Evolutionary conservation across 345 rosid genomes (phyloP).

Genomic region (Populus alba): DNA sequence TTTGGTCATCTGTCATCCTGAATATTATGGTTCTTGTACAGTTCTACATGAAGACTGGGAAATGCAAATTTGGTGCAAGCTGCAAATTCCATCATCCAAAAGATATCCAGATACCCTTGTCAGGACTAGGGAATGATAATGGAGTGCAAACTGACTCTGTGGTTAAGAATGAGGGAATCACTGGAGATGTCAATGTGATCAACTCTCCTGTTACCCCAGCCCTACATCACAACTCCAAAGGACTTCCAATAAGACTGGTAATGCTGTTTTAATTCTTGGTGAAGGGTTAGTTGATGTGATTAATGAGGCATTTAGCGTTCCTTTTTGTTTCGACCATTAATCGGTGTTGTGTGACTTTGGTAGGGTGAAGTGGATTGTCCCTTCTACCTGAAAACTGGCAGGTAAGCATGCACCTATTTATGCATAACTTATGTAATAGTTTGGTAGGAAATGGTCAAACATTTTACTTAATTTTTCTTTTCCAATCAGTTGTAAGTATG

Average conservation of each 20-base stretch:
- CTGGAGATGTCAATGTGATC: slow-evolving; percentile 28
- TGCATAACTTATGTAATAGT: not conserved
- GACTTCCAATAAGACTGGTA: slow-evolving; percentile 87
- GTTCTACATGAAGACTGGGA: slow-evolving; percentile 90
- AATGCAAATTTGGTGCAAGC: slow-evolving; percentile 81
- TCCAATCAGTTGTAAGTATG: slow-evolving; percentile 79
- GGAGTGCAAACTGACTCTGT: slow-evolving; percentile 36
- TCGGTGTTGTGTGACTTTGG: slow-evolving; percentile 17
- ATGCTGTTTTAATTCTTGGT: not conserved
- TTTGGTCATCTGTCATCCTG: slow-evolving; percentile 24
- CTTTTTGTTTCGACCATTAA: not conserved
- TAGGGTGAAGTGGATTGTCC: slow-evolving; percentile 95
- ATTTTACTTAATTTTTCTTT: slow-evolving; percentile 12
- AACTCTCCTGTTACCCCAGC: slow-evolving; percentile 47
- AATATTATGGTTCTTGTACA: slow-evolving; percentile 36
- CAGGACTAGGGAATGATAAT: slow-evolving; percentile 44
- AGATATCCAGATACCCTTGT: slow-evolving; percentile 51
- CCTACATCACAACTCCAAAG: slow-evolving; percentile 65
- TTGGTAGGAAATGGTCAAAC: not conserved
- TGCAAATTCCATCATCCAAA: slow-evolving; percentile 97
- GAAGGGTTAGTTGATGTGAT: not conserved
- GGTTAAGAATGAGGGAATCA: slow-evolving; percentile 28
- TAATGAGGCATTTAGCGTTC: not conserved
- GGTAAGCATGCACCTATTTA: slow-evolving; percentile 41
- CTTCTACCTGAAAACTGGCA: slow-evolving; percentile 91